Conservation (phyloP, 345 rosid species). For the Euphorbia lathyris region DNA sequence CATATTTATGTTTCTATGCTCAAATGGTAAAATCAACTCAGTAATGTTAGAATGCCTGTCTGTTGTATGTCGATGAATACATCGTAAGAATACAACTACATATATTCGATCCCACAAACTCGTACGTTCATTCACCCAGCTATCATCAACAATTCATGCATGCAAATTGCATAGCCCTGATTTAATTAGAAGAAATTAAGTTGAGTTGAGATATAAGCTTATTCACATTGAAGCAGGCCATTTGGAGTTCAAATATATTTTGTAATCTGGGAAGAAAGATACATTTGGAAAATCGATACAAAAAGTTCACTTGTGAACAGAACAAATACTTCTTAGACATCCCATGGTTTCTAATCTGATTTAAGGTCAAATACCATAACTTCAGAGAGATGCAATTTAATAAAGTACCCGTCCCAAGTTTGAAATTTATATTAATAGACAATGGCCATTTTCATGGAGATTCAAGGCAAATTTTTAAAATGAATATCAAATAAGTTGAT, state of each 20-base stretch:
- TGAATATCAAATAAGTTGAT: neutral
- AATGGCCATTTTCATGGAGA: neutral
- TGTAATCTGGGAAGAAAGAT: neutral
- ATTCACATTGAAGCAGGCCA: neutral
- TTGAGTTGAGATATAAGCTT: neutral
- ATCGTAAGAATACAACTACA: neutral
- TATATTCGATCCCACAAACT: neutral
- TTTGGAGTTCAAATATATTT: neutral
- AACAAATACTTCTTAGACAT: no score
- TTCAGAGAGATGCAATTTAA: no score
- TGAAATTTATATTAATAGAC: neutral
- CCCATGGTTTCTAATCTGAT: no score
- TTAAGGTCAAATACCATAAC: no score
- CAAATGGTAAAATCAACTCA: neutral
- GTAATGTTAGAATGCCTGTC: neutral
- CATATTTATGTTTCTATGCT: neutral
- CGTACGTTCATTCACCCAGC: neutral
- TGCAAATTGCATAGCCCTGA: no score
- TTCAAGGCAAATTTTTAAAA: neutral
- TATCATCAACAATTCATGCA: conserved; percentile 3
- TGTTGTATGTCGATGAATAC: neutral
- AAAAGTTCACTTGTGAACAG: no score
- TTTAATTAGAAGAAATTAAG: neutral
- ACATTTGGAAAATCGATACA: neutral
- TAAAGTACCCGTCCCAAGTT: neutral